Evolutionary conservation across 2,329 filamentous ascomycete genomes (phyloP).

Genomic region (Bipolaris oryzae): DNA sequence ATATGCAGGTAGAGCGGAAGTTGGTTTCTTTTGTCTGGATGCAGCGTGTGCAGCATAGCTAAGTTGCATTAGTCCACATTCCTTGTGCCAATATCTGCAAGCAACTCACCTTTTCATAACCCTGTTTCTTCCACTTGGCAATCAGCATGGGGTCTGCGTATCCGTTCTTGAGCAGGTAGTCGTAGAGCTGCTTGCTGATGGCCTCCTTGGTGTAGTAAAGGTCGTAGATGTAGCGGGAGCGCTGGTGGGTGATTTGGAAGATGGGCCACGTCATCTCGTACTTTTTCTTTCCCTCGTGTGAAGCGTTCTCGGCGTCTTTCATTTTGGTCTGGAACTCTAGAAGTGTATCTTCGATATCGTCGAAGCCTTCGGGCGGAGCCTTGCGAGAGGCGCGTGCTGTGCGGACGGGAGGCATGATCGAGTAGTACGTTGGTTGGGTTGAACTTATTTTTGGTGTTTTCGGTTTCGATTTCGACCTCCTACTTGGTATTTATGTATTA

Average conservation of each 20-base stretch:
- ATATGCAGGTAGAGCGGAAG: conserved; percentile 97
- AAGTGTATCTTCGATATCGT: conserved; percentile 85
- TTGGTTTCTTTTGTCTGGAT: conserved; percentile 99
- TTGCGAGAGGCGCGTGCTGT: conserved; percentile 74
- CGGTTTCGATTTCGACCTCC: neutral
- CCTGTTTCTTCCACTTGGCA: conserved; percentile 99
- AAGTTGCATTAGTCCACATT: conserved; percentile 11
- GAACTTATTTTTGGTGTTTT: neutral
- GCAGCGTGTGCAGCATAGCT: conserved; percentile 93
- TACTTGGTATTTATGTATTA: neutral
- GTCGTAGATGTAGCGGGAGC: conserved; percentile 93
- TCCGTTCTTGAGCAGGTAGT: conserved; percentile 94
- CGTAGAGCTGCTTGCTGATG: conserved; percentile 89
- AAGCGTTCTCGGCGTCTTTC: conserved; percentile 93
- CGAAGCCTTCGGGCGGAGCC: conserved; percentile 83
- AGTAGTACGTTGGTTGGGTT: neutral
- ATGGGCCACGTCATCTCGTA: conserved; percentile 96
- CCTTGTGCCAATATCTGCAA: neutral
- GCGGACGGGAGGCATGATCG: conserved; percentile 75
- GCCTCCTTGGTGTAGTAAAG: conserved; percentile 98
- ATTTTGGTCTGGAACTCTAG: conserved; percentile 88
- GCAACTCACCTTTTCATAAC: conserved; percentile 85
- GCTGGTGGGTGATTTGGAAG: conserved; percentile 95
- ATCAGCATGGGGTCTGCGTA: conserved; percentile 96
- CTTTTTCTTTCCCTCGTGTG: conserved; percentile 78